A percentile compares a stretch with the other conserved stretches of the same genome.
These are phyloP conservation scores for Daphne laureola DNA, from an alignment of 441 rosid species.

Conservation along the genomic window DNA sequence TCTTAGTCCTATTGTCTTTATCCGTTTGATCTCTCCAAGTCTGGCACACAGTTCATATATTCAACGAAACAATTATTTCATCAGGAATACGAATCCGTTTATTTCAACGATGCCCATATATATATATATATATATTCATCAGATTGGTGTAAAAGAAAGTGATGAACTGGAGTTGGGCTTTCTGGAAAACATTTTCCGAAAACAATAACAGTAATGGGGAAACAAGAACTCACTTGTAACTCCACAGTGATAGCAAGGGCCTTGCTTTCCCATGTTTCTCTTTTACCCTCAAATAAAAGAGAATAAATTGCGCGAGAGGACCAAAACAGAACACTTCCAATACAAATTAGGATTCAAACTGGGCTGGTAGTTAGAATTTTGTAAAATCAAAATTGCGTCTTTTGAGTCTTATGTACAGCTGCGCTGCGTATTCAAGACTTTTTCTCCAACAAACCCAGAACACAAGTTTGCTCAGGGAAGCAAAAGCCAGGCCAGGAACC, in stretches of 20 bases:
- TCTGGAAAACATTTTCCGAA: too few species aligned
- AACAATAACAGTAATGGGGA: conserved; percentile 29
- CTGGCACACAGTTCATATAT: conserved; percentile 18
- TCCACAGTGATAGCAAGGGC: conserved; percentile 99
- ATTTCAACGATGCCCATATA: too few species aligned
- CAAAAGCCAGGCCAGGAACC: conserved; percentile 42
- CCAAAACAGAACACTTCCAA: not conserved
- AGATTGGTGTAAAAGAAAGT: not conserved
- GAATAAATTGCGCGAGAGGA: conserved; percentile 19
- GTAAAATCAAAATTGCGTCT: conserved; percentile 19
- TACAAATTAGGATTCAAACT: conserved; percentile 16
- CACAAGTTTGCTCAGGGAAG: conserved; percentile 31
- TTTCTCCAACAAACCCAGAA: conserved; percentile 35
- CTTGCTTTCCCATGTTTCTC: conserved; percentile 94
- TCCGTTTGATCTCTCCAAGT: conserved; percentile 14
- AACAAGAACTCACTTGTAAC: conserved; percentile 99
- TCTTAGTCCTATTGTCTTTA: conserved; percentile 18
- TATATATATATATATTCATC: too few species aligned
- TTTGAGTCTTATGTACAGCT: conserved; percentile 32
- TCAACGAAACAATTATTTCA: not conserved
- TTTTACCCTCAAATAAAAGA: conserved; percentile 20
- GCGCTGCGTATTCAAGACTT: conserved; percentile 29
- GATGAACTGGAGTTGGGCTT: conserved; percentile 12
- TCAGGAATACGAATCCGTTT: conserved; percentile 5
- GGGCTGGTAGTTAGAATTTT: conserved; percentile 7